phyloP scores from a whole-genome alignment of 805 yeast genomes.

The Candida coquimbonensis region DNA sequence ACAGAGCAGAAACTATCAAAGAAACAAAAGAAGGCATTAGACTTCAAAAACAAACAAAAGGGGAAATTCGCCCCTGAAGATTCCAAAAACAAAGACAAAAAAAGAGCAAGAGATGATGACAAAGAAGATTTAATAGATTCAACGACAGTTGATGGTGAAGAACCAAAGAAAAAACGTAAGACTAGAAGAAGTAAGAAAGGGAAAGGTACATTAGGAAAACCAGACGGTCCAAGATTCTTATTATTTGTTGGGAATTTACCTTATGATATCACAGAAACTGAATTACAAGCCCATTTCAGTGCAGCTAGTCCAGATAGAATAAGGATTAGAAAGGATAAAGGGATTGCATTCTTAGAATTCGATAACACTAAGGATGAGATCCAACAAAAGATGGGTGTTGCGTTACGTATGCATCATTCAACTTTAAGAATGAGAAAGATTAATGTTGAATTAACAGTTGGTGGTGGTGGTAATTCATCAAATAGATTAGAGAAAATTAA shows the following conservation, averaged over 20 bases:
- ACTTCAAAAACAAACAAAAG: constrained; percentile 37
- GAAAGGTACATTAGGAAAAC: constrained; percentile 28
- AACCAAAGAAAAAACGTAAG: constrained; percentile 54
- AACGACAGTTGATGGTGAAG: constrained; percentile 22
- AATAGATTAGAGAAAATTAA: constrained; percentile 62
- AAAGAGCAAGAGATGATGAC: constrained; percentile 16
- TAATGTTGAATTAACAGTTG: constrained; percentile 94
- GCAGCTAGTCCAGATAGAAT: constrained; percentile 65
- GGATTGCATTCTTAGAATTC: constrained; percentile 89
- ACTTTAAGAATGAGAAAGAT: constrained; percentile 64
- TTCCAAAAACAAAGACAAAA: constrained; percentile 14
- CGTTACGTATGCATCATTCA: constrained; percentile 79
- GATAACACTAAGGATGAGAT: constrained; percentile 49
- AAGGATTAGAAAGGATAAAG: constrained; percentile 77
- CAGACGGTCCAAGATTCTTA: constrained; percentile 63
- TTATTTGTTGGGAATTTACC: constrained; percentile 91
- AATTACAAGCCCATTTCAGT: constrained; percentile 65
- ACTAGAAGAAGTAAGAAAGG: constrained; percentile 76
- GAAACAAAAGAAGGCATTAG: constrained; percentile 57
- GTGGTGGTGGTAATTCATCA: constrained; percentile 92
- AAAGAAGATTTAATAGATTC: constrained; percentile 9
- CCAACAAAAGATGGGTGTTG: constrained; percentile 74
- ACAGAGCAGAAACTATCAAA: constrained; percentile 44
- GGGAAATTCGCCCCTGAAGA: constrained; percentile 20
- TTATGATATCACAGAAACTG: constrained; percentile 54